phyloP scores from a whole-genome alignment of 257 asterid genomes.

The Solanum chmielewskii region DNA sequence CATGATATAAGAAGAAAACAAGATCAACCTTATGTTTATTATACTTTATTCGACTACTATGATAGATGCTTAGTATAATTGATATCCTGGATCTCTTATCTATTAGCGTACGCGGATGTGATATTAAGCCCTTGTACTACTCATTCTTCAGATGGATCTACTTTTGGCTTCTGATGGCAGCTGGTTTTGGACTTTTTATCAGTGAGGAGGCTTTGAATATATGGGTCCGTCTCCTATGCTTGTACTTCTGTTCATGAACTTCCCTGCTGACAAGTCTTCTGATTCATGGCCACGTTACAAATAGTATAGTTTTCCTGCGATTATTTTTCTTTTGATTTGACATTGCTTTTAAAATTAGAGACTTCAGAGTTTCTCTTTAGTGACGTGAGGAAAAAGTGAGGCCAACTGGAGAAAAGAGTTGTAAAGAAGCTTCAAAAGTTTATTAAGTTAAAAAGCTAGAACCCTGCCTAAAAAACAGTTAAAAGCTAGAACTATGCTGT shows the following conservation, averaged over 20 bases:
- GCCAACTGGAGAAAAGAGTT: neutral
- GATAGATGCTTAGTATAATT: neutral
- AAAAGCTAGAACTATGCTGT: neutral
- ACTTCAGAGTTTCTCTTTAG: neutral
- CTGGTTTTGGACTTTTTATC: constrained; percentile 75
- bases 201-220: constrained; percentile 88
- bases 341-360: neutral
- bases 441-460: neutral
- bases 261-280: constrained; percentile 6
- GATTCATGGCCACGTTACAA: neutral
- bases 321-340: neutral
- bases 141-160: constrained; percentile 62
- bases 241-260: constrained; percentile 25
- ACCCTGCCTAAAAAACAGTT: neutral
- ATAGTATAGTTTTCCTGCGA: neutral
- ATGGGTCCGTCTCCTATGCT: constrained; percentile 55
- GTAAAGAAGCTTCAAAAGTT: neutral
- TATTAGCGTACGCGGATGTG: neutral
- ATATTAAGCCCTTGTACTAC: neutral
- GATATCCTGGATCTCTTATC: neutral
- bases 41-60: neutral
- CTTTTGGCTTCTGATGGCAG: constrained; percentile 94
- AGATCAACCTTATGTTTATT: neutral
- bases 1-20: neutral
- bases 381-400: neutral